Conservation (phyloP, 2,329 filamentous ascomycete species). For the Sporothrix protearum region DNA sequence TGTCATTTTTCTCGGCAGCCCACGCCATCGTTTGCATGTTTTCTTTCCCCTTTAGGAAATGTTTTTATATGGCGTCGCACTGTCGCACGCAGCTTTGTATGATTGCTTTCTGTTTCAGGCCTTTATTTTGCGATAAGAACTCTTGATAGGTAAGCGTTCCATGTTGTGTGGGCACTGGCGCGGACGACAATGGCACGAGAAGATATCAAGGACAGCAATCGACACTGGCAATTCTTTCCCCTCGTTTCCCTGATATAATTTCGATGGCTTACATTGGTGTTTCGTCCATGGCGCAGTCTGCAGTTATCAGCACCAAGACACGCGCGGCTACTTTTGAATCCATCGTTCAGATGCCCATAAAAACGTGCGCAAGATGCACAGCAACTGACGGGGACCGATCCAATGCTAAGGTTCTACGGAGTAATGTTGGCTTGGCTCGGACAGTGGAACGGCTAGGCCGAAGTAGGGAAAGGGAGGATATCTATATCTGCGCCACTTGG, state of each 20-base stretch:
- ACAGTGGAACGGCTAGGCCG: background rate
- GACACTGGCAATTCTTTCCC: background rate
- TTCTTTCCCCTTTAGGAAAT: constrained; percentile 7
- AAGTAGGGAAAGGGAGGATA: no score
- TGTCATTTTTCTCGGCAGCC: background rate
- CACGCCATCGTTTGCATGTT: background rate
- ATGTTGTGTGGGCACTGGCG: no score
- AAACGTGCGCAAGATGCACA: background rate
- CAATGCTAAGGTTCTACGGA: no score
- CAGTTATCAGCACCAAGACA: background rate
- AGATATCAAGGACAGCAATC: background rate
- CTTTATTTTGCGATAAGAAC: background rate
- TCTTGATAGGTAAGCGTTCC: background rate
- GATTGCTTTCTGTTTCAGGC: constrained; percentile 5
- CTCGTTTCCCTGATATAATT: background rate
- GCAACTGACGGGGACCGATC: background rate
- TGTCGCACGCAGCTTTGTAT: no score
- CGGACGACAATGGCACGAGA: background rate
- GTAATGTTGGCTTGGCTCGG: background rate
- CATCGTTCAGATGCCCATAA: background rate
- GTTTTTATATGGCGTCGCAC: background rate
- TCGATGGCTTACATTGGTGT: background rate
- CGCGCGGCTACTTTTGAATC: background rate
- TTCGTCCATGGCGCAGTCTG: background rate
- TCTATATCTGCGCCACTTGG: background rate